Evolutionary conservation across 1,284 basidiomycete species (phyloP), one percentile per base, ranked within the genome.

Genomic region (Peniophora sp.): DNA sequence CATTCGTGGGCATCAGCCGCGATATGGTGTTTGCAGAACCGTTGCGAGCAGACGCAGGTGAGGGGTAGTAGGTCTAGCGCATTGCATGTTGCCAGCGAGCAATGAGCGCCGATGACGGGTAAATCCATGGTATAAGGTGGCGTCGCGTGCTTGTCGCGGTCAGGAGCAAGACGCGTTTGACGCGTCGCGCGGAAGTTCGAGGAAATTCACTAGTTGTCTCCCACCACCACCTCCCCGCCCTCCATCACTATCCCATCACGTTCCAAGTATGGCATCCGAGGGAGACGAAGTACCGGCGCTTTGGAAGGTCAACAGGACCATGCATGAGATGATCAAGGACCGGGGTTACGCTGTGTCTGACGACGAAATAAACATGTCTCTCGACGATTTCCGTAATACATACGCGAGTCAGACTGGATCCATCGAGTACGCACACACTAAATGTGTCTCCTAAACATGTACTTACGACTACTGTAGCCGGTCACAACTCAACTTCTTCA

Each of bases 281-380:
- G 71, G 71, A 59, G 86, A 89, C 67, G 87, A 90, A 65, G 76
- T 79, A 49, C 83, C 92, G 49, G 84, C 87, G 63, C 77, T 99
- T 61, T 98, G 94, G 92, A 88, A 95, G 63, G 94, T 99, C 56
- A 95, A 95, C 70, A 76, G 92, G 62, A 99, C 97, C 41, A 90
- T 97, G 49, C 94, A 98, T 68, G 97, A 99, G 71, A 84, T 99
- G 52, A 91, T 96, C 54, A 83, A 87, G 63, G 97, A 99, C 68
- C 62, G 92, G 89, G 92, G 90, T 51, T 96, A 88, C 68, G 81
- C 84, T 68, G 92, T 97, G 24, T 81, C 92, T 6, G 87, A 94
- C 64, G 90, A 95, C 51, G 93, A 97, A 75, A 86, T 94, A 52
- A 78, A 86, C 62, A 85, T 96, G 80, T 83, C 88, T 62, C 78